Percentiles rank a stretch among this genome's conserved stretches.
Evolutionary conservation across 345 rosid species (phyloP).

Genomic region (Salix brachista): DNA sequence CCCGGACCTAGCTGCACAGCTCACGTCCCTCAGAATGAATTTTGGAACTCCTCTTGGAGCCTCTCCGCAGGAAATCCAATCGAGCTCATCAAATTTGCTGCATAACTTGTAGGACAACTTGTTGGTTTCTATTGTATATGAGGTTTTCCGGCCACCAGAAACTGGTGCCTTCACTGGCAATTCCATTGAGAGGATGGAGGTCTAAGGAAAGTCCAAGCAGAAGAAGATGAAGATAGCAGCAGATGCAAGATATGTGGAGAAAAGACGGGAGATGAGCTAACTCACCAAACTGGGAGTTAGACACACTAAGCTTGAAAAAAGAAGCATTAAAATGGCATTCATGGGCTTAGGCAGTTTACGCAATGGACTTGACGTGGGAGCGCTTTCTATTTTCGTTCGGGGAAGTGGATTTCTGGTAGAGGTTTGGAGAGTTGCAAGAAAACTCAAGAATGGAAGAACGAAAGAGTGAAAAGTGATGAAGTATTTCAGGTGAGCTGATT

Average conservation of each 20-base stretch:
- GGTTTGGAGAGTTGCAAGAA: conserved; percentile 26
- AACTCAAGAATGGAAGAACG: conserved; percentile 2
- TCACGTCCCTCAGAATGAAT: conserved; percentile 54
- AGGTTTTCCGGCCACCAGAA: conserved; percentile 33
- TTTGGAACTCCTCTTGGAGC: conserved; percentile 23
- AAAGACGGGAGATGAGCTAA: conserved; percentile 63
- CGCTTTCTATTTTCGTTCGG: not conserved
- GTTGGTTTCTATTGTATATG: conserved; percentile 53
- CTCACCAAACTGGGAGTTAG: conserved; percentile 55
- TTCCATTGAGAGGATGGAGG: conserved; percentile 43
- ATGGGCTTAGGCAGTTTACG: not conserved
- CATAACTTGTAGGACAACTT: conserved; percentile 53
- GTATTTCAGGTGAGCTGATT: conserved; percentile 42
- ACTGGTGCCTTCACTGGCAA: conserved; percentile 53
- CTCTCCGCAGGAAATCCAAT: conserved; percentile 25
- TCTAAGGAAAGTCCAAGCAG: conserved; percentile 16
- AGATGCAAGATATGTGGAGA: not conserved
- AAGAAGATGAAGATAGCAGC: conserved; percentile 12
- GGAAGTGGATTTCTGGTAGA: conserved; percentile 25
- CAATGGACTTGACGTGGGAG: conserved; percentile 9
- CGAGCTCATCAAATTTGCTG: conserved; percentile 36
- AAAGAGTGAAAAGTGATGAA: not conserved
- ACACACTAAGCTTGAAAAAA: conserved; percentile 6
- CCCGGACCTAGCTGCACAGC: conserved; percentile 57
- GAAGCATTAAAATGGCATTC: not conserved